Percentiles rank a stretch among this genome's conserved stretches.
phyloP scores from a whole-genome alignment of 2,329 filamentous ascomycete species.

The Penicillium sp. region DNA sequence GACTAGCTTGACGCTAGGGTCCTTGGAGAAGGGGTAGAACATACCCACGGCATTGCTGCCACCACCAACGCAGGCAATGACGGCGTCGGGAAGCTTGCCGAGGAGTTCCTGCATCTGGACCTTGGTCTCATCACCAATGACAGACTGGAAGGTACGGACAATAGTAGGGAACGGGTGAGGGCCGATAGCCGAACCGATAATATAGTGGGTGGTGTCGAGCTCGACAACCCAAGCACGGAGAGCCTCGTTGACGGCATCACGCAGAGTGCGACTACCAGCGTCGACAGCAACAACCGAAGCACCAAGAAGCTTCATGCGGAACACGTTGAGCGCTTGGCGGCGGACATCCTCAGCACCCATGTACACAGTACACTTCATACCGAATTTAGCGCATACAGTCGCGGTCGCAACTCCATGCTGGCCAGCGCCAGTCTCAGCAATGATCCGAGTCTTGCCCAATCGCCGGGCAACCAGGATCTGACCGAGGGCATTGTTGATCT shows the following conservation, averaged over 20 bases:
- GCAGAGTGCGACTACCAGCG: slow-evolving; percentile 75
- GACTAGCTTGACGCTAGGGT: slow-evolving; percentile 77
- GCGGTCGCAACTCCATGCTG: slow-evolving; percentile 98
- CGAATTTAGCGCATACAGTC: slow-evolving; percentile 95
- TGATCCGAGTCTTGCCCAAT: slow-evolving; percentile 93
- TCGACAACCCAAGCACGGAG: slow-evolving; percentile 90
- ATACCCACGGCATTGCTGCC: slow-evolving; percentile 94
- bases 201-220: slow-evolving; percentile 93
- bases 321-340: slow-evolving; percentile 93
- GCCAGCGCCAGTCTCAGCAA: slow-evolving; percentile 94
- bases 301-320: slow-evolving; percentile 94
- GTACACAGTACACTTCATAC: slow-evolving; percentile 95
- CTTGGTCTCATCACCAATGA: slow-evolving; percentile 94
- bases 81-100: slow-evolving; percentile 88
- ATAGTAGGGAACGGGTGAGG: slow-evolving; percentile 98
- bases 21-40: slow-evolving; percentile 93
- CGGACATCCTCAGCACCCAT: slow-evolving; percentile 98
- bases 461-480: slow-evolving; percentile 82
- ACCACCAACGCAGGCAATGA: slow-evolving; percentile 93
- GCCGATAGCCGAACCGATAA: slow-evolving; percentile 94
- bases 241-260: slow-evolving; percentile 91
- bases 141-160: slow-evolving; percentile 92
- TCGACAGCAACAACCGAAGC: slow-evolving; percentile 91
- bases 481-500: slow-evolving; percentile 98
- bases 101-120: slow-evolving; percentile 78